Base-by-base conservation (phyloP, 1,284 basidiomycete genomes). In the Somion occarium region DNA sequence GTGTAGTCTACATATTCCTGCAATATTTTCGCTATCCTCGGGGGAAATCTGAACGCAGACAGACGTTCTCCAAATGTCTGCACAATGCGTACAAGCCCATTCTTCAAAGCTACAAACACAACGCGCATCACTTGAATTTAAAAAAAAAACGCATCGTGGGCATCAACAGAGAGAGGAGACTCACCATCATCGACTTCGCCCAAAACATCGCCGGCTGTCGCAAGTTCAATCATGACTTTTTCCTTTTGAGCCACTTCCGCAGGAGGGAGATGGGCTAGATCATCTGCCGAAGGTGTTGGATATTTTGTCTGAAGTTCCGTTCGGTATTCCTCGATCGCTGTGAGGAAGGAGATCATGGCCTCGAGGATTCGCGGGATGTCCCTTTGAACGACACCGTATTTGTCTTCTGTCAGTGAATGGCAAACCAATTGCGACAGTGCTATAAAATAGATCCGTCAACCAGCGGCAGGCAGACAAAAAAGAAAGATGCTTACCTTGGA, bases 291-390 rank as follows among this genome's bases (percentile, higher is more conserved):
- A 1, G 69, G 63, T 23, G 68, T 61, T 13, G 69, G 61, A 39
- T 73, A 70, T 19, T 62, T 73, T 48, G 61, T 59, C 47, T 62
- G 60, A 26, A 80, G 59, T 55, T 85, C 78, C 0, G 57, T 57
- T 51, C 80, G 76, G 53, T 85, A 85, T 23, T 76, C 74, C 56
- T 91, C 87, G 11, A 91, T 67, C 1, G 80, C 83, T 1, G 66
- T 63, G 18, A 90, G 74, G 69, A 85, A 89, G 2, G 77, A 75
- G 15, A 87, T 62, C 57, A 93, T 71, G 0, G 85, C 85, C 65
- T 93, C 91, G 7, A 94, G 66, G 20, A 91, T 82, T 49, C 80
- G 80, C 0, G 91, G 88, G 23, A 91, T 90, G 62, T 92, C 88
- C 4, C 86, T 74, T 63, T 93, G 91, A 5, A 91, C 88, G 44